phyloP scores from a whole-genome alignment of 495 filamentous ascomycete species.

The Tuber magnatum region DNA sequence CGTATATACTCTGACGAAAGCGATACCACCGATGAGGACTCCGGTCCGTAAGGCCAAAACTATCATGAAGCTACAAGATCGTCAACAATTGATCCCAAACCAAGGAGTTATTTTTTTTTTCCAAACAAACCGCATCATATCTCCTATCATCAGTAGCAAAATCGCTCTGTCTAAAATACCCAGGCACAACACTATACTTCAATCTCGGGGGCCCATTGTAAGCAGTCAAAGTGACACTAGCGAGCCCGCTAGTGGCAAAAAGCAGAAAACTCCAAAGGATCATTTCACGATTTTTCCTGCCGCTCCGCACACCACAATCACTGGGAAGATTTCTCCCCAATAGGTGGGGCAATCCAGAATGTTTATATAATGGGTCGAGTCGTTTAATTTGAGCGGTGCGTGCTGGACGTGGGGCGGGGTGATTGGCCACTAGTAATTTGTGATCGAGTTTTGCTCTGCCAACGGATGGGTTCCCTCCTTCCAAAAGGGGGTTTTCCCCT shows the following conservation, averaged over 20 bases:
- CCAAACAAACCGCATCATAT: constrained; percentile 51
- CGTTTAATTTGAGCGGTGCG: background rate
- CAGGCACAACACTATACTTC: constrained; percentile 59
- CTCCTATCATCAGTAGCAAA: constrained; percentile 53
- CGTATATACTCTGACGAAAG: constrained; percentile 52
- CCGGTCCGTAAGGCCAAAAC: constrained; percentile 50
- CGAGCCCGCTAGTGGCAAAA: background rate
- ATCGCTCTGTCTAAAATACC: constrained; percentile 67
- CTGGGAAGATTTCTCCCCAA: background rate
- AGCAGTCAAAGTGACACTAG: background rate
- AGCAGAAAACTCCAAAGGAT: background rate
- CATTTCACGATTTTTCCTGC: background rate
- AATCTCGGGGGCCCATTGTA: constrained; percentile 33
- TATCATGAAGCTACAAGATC: constrained; percentile 48
- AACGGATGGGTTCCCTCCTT: background rate
- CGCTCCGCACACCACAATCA: background rate
- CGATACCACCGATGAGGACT: constrained; percentile 53
- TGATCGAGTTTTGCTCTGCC: background rate
- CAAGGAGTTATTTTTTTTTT: background rate
- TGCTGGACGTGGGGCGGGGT: background rate
- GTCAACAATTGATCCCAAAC: background rate
- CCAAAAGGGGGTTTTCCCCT: background rate
- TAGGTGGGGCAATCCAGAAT: background rate
- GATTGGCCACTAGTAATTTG: background rate
- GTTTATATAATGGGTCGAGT: background rate